Base-by-base conservation (phyloP, 2,329 filamentous ascomycete genomes). In the Xylariaceae sp. region DNA sequence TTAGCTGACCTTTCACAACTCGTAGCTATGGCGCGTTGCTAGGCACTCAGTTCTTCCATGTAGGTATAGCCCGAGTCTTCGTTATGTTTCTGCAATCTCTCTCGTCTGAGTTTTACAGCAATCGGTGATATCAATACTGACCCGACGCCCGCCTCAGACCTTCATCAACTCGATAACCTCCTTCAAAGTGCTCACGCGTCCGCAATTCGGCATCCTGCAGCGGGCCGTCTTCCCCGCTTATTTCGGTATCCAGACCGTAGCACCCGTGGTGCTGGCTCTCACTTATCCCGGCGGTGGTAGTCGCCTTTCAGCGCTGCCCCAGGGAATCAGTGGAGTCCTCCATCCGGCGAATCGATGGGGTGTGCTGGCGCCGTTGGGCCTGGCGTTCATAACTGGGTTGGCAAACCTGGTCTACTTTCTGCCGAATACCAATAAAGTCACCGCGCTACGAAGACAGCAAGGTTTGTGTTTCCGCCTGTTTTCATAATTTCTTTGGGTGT, bases 21-120 rank as follows among this genome's bases (percentile, higher is more conserved):
- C 12, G 46, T 63, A 94, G 89, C 68, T 96, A 95, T 73, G 91
- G 90, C 62, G 91, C 89, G 26, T 81, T 97, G 48, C 77, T 97
- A 11, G 94, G 94, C 60, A 86, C 87, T 31, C 88, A 90, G 40
- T 80, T 96, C 70, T 97, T 91, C 73, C 90, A 97, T 70, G 86
- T 87, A 72, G 70, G 71, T 44, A 31, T 46, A 45, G 19, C 34
- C 12, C 6, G 26, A 43, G 37, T 3, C 6, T 9, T 9, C 8
- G 3, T 8, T 31, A 12, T 34, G 27, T 19, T n/a, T 19, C 19
- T 31, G 6, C n/a, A 39, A 50, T 40, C 31, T 32, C 44, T 4
- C 35, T 42, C 32, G 12, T 11, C 34, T 40, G 7, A 31, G 7
- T 29, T 50, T 40, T 7, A 26, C 7, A 1, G 42, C 29, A 8